These are phyloP conservation scores for Amborella trichopoda DNA, from an alignment of 164 flowering plant genomes.

Conservation along the genomic window DNA sequence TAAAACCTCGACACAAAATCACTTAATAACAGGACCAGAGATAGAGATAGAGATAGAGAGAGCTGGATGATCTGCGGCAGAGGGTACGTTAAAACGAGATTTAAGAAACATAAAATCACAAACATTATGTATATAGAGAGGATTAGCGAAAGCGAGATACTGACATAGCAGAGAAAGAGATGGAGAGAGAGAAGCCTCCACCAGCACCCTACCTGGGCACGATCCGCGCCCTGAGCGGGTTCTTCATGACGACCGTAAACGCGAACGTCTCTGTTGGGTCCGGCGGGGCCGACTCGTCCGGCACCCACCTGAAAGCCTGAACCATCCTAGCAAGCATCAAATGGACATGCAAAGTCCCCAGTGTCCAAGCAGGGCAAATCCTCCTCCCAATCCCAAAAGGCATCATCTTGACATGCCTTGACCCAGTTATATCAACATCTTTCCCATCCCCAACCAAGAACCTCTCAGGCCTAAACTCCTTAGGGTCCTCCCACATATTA, in stretches of 20 bases:
- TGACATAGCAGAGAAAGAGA: no score
- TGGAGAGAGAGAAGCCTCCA: no score
- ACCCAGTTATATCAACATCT: conserved; percentile 71
- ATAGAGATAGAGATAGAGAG: no score
- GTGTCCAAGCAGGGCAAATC: conserved; percentile 68
- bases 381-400: conserved; percentile 90
- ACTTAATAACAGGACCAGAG: no score
- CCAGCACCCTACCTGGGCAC: no score
- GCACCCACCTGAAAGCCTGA: conserved; percentile 68
- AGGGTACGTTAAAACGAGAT: no score
- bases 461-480: conserved; percentile 74
- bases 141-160: no score
- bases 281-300: conserved; percentile 40
- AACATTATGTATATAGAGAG: no score
- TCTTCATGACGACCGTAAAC: conserved; percentile 86
- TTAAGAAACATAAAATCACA: no score
- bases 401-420: conserved; percentile 53
- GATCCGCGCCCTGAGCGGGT: conserved; percentile 63
- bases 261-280: conserved; percentile 86
- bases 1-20: no score
- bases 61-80: no score
- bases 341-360: conserved; percentile 58
- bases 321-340: conserved; percentile 73
- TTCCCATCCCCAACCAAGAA: conserved; percentile 64
- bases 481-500: conserved; percentile 54